These are phyloP conservation scores for Neopestalotiopsis sp. DNA, from an alignment of 2,329 filamentous ascomycete species.

Conservation along the genomic window DNA sequence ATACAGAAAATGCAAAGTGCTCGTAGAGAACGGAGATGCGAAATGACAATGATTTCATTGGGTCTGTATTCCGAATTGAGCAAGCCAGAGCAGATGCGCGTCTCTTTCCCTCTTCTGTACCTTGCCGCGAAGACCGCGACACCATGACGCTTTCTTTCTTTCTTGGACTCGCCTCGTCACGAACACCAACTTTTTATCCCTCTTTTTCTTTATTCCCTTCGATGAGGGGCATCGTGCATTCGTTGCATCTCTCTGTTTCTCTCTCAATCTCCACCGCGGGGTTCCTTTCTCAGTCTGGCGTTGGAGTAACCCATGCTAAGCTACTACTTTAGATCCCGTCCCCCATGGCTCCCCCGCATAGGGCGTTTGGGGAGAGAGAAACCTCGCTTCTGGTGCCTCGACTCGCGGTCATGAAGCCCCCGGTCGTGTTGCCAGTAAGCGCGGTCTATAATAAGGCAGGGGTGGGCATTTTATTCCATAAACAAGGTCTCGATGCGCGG, in stretches of 20 bases:
- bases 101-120: not conserved
- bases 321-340: not conserved
- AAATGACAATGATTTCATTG: constrained; percentile 1
- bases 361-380: not conserved
- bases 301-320: constrained; percentile 6
- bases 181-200: not conserved
- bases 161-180: not conserved
- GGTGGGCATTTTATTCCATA: not conserved
- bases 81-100: not conserved
- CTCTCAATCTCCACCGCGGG: not conserved
- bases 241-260: not conserved
- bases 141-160: not conserved
- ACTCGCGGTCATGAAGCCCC: not conserved
- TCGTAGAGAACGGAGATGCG: not conserved
- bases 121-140: not conserved
- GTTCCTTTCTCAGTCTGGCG: not conserved
- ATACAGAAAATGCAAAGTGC: not conserved
- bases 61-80: not conserved
- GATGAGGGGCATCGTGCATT: not conserved
- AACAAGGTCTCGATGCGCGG: constrained; percentile 5
- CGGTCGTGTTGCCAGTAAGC: not conserved
- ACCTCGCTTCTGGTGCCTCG: not conserved
- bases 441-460: not conserved
- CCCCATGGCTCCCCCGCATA: constrained; percentile 5
- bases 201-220: not conserved